Evolutionary conservation across 208 protist species (phyloP).

Genomic region (Trypanosoma avium): DNA sequence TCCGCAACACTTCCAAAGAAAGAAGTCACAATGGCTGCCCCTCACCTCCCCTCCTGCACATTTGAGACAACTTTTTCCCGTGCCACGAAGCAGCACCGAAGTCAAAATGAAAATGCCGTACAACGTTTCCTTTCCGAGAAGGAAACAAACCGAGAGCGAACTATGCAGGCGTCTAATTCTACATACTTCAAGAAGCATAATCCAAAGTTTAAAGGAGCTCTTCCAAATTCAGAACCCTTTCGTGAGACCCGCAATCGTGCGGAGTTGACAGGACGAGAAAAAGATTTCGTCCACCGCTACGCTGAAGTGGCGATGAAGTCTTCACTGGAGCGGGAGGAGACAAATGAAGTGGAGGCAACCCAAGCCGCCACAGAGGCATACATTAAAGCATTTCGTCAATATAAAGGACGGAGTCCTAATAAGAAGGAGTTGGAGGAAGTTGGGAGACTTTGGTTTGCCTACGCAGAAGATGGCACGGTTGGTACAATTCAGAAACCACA

Average conservation of each 20-base stretch:
- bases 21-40: conserved; percentile 36
- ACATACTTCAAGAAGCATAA: conserved; percentile 67
- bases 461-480: conserved; percentile 67
- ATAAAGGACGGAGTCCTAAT: conserved; percentile 64
- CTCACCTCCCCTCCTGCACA: conserved; percentile 50
- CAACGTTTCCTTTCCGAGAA: conserved; percentile 15
- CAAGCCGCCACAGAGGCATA: conserved; percentile 66
- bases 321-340: conserved; percentile 36
- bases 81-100: conserved; percentile 1
- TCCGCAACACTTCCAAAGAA: conserved; percentile 57
- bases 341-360: conserved; percentile 31
- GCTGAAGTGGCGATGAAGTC: conserved; percentile 50
- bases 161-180: conserved; percentile 29
- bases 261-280: conserved; percentile 59
- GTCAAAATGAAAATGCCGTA: conserved; percentile 1
- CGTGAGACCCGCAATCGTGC: conserved; percentile 44
- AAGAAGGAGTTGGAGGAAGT: conserved; percentile 79
- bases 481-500: conserved; percentile 85
- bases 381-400: conserved; percentile 66
- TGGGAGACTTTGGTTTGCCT: conserved; percentile 60
- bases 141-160: conserved; percentile 28
- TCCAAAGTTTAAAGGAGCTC: conserved; percentile 34
- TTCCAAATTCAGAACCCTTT: conserved; percentile 44
- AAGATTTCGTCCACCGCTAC: conserved; percentile 85
- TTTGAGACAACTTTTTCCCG: conserved; percentile 34